Base-by-base conservation (phyloP, 371 early-diverging fungal genomes). In the Syncephalastrum monosporum region DNA sequence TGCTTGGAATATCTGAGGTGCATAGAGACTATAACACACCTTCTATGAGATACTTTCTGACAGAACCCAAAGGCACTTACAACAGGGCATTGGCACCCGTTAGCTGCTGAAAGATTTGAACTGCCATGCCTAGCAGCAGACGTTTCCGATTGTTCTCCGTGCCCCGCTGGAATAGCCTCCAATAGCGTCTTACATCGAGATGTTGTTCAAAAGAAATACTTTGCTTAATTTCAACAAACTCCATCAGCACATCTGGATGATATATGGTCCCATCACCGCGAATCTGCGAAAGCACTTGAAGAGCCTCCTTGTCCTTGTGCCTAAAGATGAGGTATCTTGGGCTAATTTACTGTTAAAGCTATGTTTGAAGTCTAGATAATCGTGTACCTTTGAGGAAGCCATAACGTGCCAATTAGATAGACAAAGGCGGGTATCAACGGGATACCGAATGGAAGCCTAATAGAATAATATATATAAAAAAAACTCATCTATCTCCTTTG, bases 71-170 rank as follows among this genome's bases (percentile, higher is more conserved):
- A 19, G n/a, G 10, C 19, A 48, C 66, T 63, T 86, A 90, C 87
- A 91, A 78, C 50, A 88, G 69, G 14, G 83, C 82, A 67, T 87
- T 92, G 66, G 88, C 85, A 19, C 91, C 91, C 5, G 85, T 89
- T 7, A 89, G 72, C 67, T 92, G 92, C 57, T 88, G 88, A 61
- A 89, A 83, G 24, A 74, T 74, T 61, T 92, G 94, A 46, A 89
- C 82, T 8, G 78, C 65, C 47, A 91, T 74, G 13, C 89, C 93
- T 16, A 93, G 65, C 23, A 84, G 61, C n/a, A 88, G 61, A 33
- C 93, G 83, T 8, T 82, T 77, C 16, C 64, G 58, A 25, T 76
- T 74, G 23, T 83, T 81, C 43, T 81, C 70, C 54, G 87, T 76
- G 59, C 63, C 16, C 69, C 62, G 55, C 5, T 63, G 61, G 61